Conservation (phyloP, 352 stramenopile genomes). For the Phytophthora sp. region DNA sequence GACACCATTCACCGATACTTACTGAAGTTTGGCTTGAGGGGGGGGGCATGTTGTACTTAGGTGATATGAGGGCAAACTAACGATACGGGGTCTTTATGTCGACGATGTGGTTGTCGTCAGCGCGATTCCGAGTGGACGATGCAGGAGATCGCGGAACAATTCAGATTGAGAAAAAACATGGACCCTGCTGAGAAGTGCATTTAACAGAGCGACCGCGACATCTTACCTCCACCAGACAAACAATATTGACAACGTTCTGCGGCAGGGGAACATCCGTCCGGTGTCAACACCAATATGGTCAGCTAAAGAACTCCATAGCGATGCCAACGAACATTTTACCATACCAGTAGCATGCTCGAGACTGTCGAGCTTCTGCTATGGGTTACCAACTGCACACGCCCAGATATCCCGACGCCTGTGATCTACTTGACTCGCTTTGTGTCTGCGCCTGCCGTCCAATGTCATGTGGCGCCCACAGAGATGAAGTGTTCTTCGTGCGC, state of each 20-base stretch:
- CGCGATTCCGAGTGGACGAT: slow-evolving; percentile 1
- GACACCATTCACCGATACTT: not conserved
- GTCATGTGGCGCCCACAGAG: no score
- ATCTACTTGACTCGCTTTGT: not conserved
- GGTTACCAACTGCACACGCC: not conserved
- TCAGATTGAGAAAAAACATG: slow-evolving; percentile 8
- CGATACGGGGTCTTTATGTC: slow-evolving; percentile 8
- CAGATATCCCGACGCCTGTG: slow-evolving; percentile 4
- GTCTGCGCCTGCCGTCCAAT: no score
- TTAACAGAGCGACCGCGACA: not conserved
- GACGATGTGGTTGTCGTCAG: slow-evolving; percentile 10
- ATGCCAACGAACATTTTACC: not conserved
- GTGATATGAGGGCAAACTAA: not conserved
- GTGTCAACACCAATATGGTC: not conserved
- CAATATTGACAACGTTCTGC: not conserved
- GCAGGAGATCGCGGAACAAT: not conserved
- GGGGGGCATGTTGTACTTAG: slow-evolving; percentile 11
- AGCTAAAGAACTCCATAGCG: not conserved
- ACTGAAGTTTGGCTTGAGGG: not conserved
- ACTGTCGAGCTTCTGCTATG: not conserved
- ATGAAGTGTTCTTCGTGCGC: no score
- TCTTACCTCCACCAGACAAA: not conserved
- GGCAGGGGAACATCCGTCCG: not conserved
- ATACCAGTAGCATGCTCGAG: not conserved
- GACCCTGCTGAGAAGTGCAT: slow-evolving; percentile 3